A percentile compares a stretch with the other conserved stretches of the same genome.
phyloP scores from a whole-genome alignment of 2,329 filamentous ascomycete species.

The Calonectria ilicicola region DNA sequence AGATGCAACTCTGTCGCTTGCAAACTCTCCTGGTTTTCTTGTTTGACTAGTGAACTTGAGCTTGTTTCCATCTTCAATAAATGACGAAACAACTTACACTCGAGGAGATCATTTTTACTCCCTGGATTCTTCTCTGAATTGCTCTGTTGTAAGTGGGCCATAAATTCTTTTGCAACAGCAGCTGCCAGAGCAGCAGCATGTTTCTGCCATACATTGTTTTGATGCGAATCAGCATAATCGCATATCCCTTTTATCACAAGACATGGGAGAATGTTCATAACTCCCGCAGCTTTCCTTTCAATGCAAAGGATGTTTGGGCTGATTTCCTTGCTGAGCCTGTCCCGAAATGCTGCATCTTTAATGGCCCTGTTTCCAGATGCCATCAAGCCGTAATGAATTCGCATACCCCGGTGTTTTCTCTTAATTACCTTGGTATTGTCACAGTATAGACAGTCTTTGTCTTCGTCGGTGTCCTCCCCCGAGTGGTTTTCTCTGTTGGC shows the following conservation, averaged over 20 bases:
- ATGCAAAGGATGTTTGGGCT: not conserved
- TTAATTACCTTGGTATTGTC: not conserved
- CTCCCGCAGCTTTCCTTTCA: not conserved
- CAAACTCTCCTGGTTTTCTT: not conserved
- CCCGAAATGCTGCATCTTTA: not conserved
- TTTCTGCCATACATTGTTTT: not conserved
- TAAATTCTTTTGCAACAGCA: not conserved
- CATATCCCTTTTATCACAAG: not conserved
- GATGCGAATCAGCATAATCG: not conserved
- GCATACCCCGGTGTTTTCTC: not conserved
- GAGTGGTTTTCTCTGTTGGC: not conserved
- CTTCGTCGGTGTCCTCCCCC: not conserved
- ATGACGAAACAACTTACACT: not conserved
- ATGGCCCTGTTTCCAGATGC: not conserved
- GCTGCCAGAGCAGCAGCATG: not conserved
- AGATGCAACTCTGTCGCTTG: not conserved
- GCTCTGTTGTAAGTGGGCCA: not conserved
- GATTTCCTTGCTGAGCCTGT: not conserved
- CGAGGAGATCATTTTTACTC: not conserved
- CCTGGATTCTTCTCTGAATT: not conserved
- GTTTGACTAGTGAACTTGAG: not conserved
- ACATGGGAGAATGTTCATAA: not conserved
- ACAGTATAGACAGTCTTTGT: not conserved
- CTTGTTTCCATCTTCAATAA: not conserved
- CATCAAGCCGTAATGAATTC: not conserved